Conservation (phyloP, 2,329 filamentous ascomycete genomes). For the Cercospora zeae-maydis region DNA sequence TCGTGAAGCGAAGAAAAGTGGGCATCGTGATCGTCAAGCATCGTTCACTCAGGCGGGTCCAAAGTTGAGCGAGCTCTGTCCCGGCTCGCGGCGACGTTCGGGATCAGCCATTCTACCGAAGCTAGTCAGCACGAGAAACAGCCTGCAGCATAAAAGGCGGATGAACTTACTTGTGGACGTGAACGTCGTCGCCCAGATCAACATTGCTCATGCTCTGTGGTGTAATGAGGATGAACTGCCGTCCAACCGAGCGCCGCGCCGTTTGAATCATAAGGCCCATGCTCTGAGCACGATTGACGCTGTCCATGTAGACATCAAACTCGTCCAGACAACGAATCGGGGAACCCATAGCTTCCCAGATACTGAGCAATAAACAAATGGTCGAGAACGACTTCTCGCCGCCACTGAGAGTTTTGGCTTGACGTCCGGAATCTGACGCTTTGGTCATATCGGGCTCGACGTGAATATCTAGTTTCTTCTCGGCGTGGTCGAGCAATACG, state of each 20-base stretch:
- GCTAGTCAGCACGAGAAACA: constrained; percentile 30
- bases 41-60: background rate
- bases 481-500: constrained; percentile 71
- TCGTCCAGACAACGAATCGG: constrained; percentile 93
- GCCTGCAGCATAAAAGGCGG: no score
- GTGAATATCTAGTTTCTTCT: constrained; percentile 71
- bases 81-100: constrained; percentile 24
- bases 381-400: constrained; percentile 98
- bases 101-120: constrained; percentile 25
- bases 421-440: constrained; percentile 66
- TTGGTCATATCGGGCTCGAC: constrained; percentile 67
- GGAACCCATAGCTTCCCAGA: constrained; percentile 98
- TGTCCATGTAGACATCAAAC: constrained; percentile 99
- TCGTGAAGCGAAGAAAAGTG: background rate
- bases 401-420: constrained; percentile 88
- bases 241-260: constrained; percentile 78
- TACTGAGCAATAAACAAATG: constrained; percentile 83
- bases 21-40: background rate
- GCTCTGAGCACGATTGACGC: constrained; percentile 86
- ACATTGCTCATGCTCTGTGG: constrained; percentile 71
- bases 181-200: constrained; percentile 66
- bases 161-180: constrained; percentile 60
- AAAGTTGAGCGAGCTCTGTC: constrained; percentile 13
- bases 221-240: constrained; percentile 95
- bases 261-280: constrained; percentile 90